Base-by-base conservation (phyloP, 805 yeast species). In the Metschnikowia sp. region DNA sequence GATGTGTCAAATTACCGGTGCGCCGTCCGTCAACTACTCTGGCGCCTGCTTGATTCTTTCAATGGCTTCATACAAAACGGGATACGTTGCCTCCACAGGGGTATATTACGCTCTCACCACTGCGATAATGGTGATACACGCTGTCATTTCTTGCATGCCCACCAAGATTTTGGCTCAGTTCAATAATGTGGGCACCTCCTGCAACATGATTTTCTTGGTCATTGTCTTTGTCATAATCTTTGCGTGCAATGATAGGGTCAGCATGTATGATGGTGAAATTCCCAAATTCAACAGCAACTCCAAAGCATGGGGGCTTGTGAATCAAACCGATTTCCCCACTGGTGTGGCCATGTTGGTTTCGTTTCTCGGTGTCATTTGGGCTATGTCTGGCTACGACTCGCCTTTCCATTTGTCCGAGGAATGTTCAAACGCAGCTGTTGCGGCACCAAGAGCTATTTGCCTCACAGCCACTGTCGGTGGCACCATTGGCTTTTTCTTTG, bases 401-500 rank as follows among this genome's bases (percentile, higher is more conserved):
- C 86, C 89, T 0, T 84, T 83, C 69, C 89, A 85, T 58, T 68
- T 84, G 50, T 75, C 86, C n/a, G 91, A 84, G 65, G 90, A 84
- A 58, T 79, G 84, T 54, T 66, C 82, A 42, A 82, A 83, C 59
- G 86, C 88, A 7, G 68, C 78, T 32, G 64, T 70, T 11, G 86
- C 86, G 5, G 81, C 84, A 9, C 88, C 89, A n/a, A 72, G 75
- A 49, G 86, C 87, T 29, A 83, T 83, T 54, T 79, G 81, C 18
- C 63, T 81, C 63, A 81, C 86, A 13, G 72, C 83, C 8, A 57
- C 73, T 10, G 64, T 74, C 40, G 84, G 86, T 50, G 85, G 84
- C 39, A 32, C 69, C 9, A 57, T 82, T 46, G 86, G 85, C 3
- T 81, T 78, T 60, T 65, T 76, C 30, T 77, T 81, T 58, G 78